Percentiles rank a stretch among this genome's conserved stretches.
phyloP scores from a whole-genome alignment of 371 early-diverging fungal genomes.

The Zychaea mexicana region DNA sequence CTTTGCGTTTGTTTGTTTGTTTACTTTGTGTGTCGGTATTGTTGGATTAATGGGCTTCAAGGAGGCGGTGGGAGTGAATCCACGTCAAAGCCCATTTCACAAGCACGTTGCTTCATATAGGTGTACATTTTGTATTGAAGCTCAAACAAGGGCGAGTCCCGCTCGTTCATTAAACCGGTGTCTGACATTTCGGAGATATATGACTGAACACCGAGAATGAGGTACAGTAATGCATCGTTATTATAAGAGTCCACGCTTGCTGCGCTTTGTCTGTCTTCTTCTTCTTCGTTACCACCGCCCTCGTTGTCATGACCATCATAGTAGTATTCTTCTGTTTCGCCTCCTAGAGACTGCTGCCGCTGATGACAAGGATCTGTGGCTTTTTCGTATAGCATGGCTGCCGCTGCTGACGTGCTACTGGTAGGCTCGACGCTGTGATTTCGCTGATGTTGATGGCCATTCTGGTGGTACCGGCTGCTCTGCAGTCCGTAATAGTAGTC shows the following conservation, averaged over 20 bases:
- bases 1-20: too few relatives aligned
- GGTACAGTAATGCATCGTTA: constrained; percentile 30
- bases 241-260: constrained; percentile 20
- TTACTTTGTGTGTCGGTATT: too few relatives aligned
- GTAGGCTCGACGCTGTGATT: not conserved
- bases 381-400: not conserved
- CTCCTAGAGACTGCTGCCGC: not conserved
- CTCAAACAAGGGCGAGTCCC: constrained; percentile 27
- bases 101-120: constrained; percentile 45
- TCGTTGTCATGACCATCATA: constrained; percentile 7
- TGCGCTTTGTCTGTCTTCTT: constrained; percentile 13
- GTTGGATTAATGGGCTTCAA: too few relatives aligned
- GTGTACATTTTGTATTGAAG: constrained; percentile 53
- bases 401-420: constrained; percentile 5
- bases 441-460: not conserved
- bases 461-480: not conserved
- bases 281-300: constrained; percentile 9
- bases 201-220: constrained; percentile 46
- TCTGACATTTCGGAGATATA: constrained; percentile 36
- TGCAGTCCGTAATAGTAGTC: constrained; percentile 10
- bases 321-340: not conserved
- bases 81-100: constrained; percentile 21
- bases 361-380: too few relatives aligned
- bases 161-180: constrained; percentile 9
- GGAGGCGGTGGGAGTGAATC: not conserved